Conservation (phyloP, 257 asterid species). For the Solanum megistacrolobum region DNA sequence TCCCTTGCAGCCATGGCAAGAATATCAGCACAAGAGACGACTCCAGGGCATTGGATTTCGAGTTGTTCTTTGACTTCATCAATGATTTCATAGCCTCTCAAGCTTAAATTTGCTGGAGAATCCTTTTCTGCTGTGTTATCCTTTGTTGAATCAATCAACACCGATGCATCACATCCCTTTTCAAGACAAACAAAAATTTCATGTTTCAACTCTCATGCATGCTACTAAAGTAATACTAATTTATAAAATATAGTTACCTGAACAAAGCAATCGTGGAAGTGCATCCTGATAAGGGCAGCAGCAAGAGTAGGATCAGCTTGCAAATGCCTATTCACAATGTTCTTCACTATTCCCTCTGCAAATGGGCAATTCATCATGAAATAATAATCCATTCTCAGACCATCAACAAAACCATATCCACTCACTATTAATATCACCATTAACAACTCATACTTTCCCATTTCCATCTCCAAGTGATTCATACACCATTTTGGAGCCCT, state of each 20-base stretch:
- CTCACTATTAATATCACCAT: slow-evolving; percentile 16
- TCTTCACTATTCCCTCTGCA: slow-evolving; percentile 41
- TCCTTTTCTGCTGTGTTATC: slow-evolving; percentile 84
- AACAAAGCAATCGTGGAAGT: slow-evolving; percentile 92
- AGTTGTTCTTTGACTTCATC: slow-evolving; percentile 64
- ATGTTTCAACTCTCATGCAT: neutral
- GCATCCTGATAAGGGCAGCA: slow-evolving; percentile 78
- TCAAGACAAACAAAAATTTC: neutral
- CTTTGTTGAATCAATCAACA: slow-evolving; percentile 70
- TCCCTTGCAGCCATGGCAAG: slow-evolving; percentile 87
- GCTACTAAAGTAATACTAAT: neutral
- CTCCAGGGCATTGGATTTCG: slow-evolving; percentile 74
- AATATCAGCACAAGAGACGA: slow-evolving; percentile 92
- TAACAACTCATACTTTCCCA: slow-evolving; percentile 18
- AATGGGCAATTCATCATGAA: slow-evolving; percentile 59
- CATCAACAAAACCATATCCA: slow-evolving; percentile 31
- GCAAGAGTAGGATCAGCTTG: slow-evolving; percentile 74
- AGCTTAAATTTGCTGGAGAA: slow-evolving; percentile 86
- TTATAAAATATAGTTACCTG: slow-evolving; percentile 27
- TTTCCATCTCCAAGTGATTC: neutral
- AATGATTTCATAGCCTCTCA: slow-evolving; percentile 67
- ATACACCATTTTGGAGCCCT: neutral
- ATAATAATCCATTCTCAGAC: slow-evolving; percentile 59
- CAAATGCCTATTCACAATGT: slow-evolving; percentile 48
- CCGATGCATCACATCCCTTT: slow-evolving; percentile 83